Conservation (phyloP, 2,329 filamentous ascomycete species). For the Pseudopithomyces chartarum region DNA sequence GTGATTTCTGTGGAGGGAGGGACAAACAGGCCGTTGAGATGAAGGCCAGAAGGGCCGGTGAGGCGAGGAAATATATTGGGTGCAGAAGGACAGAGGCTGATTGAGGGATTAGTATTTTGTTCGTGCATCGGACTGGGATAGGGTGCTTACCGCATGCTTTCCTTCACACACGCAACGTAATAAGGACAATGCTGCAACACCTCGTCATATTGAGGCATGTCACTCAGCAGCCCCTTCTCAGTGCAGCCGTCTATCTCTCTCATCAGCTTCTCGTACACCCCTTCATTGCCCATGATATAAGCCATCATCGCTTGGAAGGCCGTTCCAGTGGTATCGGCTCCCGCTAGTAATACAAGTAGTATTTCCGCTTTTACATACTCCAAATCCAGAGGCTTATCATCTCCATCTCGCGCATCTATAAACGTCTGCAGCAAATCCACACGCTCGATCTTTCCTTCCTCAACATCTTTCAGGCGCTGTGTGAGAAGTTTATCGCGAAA, state of each 20-base stretch:
- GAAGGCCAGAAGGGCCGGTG: slow-evolving; percentile 41
- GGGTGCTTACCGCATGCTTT: slow-evolving; percentile 48
- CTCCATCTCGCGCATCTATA: slow-evolving; percentile 43
- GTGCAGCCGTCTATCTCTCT: slow-evolving; percentile 51
- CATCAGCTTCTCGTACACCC: slow-evolving; percentile 54
- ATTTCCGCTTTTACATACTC: slow-evolving; percentile 61
- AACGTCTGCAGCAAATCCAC: slow-evolving; percentile 61
- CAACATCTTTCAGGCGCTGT: slow-evolving; percentile 55
- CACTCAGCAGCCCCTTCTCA: slow-evolving; percentile 30
- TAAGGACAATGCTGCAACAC: slow-evolving; percentile 47
- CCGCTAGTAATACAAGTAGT: slow-evolving; percentile 57
- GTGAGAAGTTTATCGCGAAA: slow-evolving; percentile 61
- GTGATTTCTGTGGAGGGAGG: slow-evolving; percentile 35
- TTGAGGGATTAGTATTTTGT: background rate
- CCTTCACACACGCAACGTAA: slow-evolving; percentile 57
- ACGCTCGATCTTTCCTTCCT: slow-evolving; percentile 52
- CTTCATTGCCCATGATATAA: slow-evolving; percentile 1
- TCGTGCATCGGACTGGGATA: background rate
- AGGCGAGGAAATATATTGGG: slow-evolving; percentile 58
- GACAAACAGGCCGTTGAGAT: slow-evolving; percentile 40
- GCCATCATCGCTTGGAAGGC: slow-evolving; percentile 55
- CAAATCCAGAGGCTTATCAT: slow-evolving; percentile 53
- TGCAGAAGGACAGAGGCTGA: slow-evolving; percentile 54
- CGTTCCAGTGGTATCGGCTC: slow-evolving; percentile 59
- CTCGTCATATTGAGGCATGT: slow-evolving; percentile 32